Conservation (phyloP, 2,329 filamentous ascomycete species). For the Waltergamsia citrina region DNA sequence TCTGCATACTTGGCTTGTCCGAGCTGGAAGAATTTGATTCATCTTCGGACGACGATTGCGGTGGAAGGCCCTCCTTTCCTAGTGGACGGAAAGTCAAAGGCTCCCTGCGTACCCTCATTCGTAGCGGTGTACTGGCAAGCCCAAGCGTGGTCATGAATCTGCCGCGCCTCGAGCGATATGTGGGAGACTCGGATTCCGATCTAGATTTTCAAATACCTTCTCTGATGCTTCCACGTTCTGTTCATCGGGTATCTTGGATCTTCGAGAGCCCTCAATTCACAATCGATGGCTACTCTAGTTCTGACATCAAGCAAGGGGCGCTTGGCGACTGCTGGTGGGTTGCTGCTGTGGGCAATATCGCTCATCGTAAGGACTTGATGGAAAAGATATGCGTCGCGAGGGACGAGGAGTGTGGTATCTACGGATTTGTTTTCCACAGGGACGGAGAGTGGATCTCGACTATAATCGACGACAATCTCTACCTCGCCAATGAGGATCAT, state of each 20-base stretch:
- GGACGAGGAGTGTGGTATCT: conserved; percentile 60
- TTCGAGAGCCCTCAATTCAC: conserved; percentile 30
- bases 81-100: too few relatives aligned
- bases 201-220: too few relatives aligned
- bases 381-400: conserved; percentile 57
- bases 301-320: conserved; percentile 30
- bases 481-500: conserved; percentile 25
- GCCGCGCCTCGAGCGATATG: too few relatives aligned
- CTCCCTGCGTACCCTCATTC: too few relatives aligned
- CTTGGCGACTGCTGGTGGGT: conserved; percentile 68
- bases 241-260: conserved; percentile 33
- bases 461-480: conserved; percentile 61
- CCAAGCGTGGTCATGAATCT: too few relatives aligned
- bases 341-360: conserved; percentile 58
- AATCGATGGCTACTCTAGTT: conserved; percentile 26
- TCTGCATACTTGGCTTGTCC: conserved; percentile 15
- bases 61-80: too few relatives aligned
- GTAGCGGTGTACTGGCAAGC: too few relatives aligned
- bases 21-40: conserved; percentile 3
- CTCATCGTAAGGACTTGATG: conserved; percentile 55
- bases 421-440: conserved; percentile 65
- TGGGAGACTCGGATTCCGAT: too few relatives aligned
- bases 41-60: conserved; percentile 8
- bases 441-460: conserved; percentile 64
- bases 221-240: conserved; percentile 18